Evolutionary conservation across 1,284 basidiomycete genomes (phyloP).

Genomic region (Grifola frondosa): DNA sequence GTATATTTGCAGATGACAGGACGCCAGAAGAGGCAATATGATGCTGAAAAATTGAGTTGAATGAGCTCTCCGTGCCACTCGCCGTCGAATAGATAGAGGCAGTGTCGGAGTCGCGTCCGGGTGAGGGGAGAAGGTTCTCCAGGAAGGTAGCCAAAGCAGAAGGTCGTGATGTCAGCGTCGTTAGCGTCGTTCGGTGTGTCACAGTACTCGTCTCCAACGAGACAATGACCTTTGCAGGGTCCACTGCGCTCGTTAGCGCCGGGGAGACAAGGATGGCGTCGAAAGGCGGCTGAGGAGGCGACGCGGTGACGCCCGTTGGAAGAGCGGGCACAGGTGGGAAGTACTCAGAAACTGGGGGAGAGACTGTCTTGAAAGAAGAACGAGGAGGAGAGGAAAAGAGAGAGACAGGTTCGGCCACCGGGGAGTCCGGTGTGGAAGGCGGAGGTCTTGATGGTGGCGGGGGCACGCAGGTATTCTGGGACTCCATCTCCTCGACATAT

Average conservation of each 20-base stretch:
- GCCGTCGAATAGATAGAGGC: slow-evolving; percentile 42
- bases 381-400: slow-evolving; percentile 29
- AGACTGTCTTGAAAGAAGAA: slow-evolving; percentile 43
- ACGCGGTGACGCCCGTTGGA: slow-evolving; percentile 32
- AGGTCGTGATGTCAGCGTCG: slow-evolving; percentile 63
- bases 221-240: slow-evolving; percentile 63
- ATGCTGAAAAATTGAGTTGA: slow-evolving; percentile 53
- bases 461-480: slow-evolving; percentile 28
- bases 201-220: slow-evolving; percentile 68
- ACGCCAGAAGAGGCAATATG: slow-evolving; percentile 62
- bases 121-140: slow-evolving; percentile 42
- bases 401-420: slow-evolving; percentile 13
- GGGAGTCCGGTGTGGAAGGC: slow-evolving; percentile 16
- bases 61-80: slow-evolving; percentile 33
- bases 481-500: slow-evolving; percentile 15
- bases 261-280: slow-evolving; percentile 63
- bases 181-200: slow-evolving; percentile 61
- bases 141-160: slow-evolving; percentile 65
- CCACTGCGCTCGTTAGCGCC: slow-evolving; percentile 44
- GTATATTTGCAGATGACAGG: slow-evolving; percentile 49
- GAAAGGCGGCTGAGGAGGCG: slow-evolving; percentile 52
- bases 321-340: slow-evolving; percentile 39
- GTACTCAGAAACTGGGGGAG: slow-evolving; percentile 38
- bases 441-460: slow-evolving; percentile 34
- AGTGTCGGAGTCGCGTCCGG: slow-evolving; percentile 37